phyloP scores from a whole-genome alignment of 495 filamentous ascomycete species.

The Neurospora tetraspora region DNA sequence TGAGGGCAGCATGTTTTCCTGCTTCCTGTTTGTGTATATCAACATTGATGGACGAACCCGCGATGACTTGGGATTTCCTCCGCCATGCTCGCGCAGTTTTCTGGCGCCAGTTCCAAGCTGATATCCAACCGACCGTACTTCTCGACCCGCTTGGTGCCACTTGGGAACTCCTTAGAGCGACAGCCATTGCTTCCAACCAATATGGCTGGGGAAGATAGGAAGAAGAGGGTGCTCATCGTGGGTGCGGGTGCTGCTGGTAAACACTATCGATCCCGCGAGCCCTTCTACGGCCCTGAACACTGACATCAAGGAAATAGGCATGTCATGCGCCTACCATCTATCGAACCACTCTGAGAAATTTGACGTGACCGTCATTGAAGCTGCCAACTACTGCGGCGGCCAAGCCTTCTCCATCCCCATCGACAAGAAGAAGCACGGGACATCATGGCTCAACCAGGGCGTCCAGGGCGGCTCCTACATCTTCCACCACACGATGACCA shows the following conservation, averaged over 20 bases:
- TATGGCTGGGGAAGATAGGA: neutral
- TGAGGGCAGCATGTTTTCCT: neutral
- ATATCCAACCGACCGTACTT: neutral
- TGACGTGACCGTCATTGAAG: conserved; percentile 64
- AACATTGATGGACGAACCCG: neutral
- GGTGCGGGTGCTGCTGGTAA: conserved; percentile 54
- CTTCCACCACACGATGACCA: conserved; percentile 74
- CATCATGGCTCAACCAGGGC: conserved; percentile 74
- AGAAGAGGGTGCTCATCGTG: conserved; percentile 48
- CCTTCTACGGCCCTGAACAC: neutral
- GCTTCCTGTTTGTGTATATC: neutral
- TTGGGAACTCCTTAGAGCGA: neutral
- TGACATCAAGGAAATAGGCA: conserved; percentile 4
- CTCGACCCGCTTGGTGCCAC: neutral
- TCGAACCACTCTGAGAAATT: conserved; percentile 66
- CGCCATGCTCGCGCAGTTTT: neutral
- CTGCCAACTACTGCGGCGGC: conserved; percentile 58
- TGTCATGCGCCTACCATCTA: conserved; percentile 69
- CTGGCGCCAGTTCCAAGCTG: neutral
- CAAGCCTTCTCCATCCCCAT: conserved; percentile 72
- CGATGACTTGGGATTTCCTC: neutral
- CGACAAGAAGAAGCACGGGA: conserved; percentile 55
- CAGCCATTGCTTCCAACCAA: neutral
- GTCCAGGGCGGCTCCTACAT: conserved; percentile 73
- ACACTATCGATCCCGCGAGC: neutral